Evolutionary conservation across 1,284 basidiomycete species (phyloP).

Genomic region (Trichosporon coremiiforme): DNA sequence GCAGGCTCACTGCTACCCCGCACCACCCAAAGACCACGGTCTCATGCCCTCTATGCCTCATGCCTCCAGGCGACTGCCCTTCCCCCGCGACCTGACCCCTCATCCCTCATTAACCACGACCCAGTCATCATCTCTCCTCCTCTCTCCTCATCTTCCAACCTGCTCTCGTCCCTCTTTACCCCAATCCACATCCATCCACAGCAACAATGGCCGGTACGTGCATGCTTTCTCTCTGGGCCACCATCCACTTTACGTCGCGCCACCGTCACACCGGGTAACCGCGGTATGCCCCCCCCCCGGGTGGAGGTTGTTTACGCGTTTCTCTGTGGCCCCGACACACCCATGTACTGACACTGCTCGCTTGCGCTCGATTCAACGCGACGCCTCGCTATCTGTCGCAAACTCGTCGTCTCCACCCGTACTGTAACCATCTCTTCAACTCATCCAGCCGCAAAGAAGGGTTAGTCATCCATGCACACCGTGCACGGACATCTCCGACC

Average conservation of each 20-base stretch:
- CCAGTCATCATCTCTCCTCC: slow-evolving; percentile 12
- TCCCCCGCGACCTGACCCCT: background rate
- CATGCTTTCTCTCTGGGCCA: background rate
- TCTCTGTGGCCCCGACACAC: background rate
- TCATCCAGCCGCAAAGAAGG: slow-evolving; percentile 13
- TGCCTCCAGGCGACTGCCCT: slow-evolving; percentile 10
- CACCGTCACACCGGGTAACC: background rate
- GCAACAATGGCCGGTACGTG: slow-evolving; percentile 19
- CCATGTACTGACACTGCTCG: background rate
- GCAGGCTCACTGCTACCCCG: background rate
- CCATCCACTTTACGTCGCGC: background rate
- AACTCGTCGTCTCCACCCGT: background rate
- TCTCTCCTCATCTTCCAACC: slow-evolving; percentile 7
- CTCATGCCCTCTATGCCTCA: slow-evolving; percentile 1
- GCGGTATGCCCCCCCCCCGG: slow-evolving; percentile 1
- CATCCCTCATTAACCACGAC: slow-evolving; percentile 9
- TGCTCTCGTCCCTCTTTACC: background rate
- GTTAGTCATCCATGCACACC: slow-evolving; percentile 15
- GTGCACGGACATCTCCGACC: slow-evolving; percentile 11
- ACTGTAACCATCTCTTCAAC: background rate
- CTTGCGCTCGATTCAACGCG: background rate
- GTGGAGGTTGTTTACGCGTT: slow-evolving; percentile 20
- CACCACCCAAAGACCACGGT: background rate
- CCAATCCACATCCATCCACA: slow-evolving; percentile 17
- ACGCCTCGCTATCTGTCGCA: background rate